These are phyloP conservation scores for Cytospora piceicola DNA, from an alignment of 2,329 filamentous ascomycete genomes.

Conservation along the genomic window DNA sequence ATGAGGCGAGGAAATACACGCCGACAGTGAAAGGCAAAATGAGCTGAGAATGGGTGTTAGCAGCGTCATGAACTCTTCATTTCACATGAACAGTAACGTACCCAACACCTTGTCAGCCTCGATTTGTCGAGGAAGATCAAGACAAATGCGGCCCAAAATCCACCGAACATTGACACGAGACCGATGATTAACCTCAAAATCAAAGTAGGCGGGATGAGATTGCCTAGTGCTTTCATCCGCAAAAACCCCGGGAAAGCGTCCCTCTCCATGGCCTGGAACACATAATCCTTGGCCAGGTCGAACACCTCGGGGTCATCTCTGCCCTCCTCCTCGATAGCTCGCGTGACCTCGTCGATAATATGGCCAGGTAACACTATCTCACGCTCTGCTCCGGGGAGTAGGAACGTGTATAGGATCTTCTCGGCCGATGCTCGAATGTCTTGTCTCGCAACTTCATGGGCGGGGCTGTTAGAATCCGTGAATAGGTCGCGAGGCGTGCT, in stretches of 20 bases:
- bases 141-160: constrained; percentile 91
- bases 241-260: constrained; percentile 99
- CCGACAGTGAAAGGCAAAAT: constrained; percentile 92
- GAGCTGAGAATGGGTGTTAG: constrained; percentile 44
- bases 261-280: constrained; percentile 99
- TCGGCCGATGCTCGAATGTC: constrained; percentile 94
- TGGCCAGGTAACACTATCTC: constrained; percentile 91
- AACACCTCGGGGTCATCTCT: constrained; percentile 97
- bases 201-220: constrained; percentile 89
- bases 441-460: constrained; percentile 80
- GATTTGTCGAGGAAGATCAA: constrained; percentile 87
- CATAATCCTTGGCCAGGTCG: constrained; percentile 96
- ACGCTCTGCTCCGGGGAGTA: constrained; percentile 91
- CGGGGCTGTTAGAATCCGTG: constrained; percentile 80
- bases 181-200: constrained; percentile 85
- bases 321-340: constrained; percentile 85
- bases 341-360: constrained; percentile 84
- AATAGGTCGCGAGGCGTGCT: constrained; percentile 65
- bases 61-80: background rate
- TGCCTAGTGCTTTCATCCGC: constrained; percentile 91
- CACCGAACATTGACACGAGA: constrained; percentile 84
- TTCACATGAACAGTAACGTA: constrained; percentile 50
- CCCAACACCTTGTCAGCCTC: constrained; percentile 78
- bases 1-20: constrained; percentile 84
- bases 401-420: constrained; percentile 97